phyloP scores from a whole-genome alignment of 306 rosid species.

The Glycine latifolia region DNA sequence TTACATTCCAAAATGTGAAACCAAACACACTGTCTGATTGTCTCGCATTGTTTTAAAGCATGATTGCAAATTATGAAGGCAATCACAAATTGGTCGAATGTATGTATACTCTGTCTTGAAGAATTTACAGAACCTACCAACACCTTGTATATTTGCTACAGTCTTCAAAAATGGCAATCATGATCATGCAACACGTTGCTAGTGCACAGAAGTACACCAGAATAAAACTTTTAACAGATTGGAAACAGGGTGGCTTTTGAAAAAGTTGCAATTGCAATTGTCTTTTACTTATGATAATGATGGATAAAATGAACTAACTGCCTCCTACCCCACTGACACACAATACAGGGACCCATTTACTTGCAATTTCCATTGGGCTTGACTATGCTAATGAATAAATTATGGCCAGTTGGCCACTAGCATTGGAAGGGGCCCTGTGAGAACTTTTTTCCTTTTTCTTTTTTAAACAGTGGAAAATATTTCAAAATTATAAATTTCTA shows the following conservation, averaged over 20 bases:
- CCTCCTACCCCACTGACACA: background rate
- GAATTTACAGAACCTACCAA: conserved; percentile 19
- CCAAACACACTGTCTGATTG: background rate
- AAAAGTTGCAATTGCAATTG: background rate
- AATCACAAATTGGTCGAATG: conserved; percentile 16
- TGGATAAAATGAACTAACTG: background rate
- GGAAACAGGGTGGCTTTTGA: background rate
- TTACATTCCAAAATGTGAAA: too few species aligned
- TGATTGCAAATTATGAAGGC: conserved; percentile 27
- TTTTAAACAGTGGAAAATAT: too few species aligned
- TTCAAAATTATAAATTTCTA: too few species aligned
- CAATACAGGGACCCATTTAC: too few species aligned
- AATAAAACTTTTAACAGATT: background rate
- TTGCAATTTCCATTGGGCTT: background rate
- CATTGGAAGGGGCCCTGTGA: too few species aligned
- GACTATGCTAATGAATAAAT: background rate
- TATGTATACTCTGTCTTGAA: background rate
- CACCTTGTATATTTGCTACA: background rate
- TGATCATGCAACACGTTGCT: background rate
- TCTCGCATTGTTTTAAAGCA: background rate
- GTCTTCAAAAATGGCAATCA: conserved; percentile 16
- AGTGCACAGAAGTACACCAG: background rate
- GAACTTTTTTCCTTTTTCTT: background rate
- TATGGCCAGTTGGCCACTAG: background rate
- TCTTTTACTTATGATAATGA: background rate